Conservation (phyloP, 148 eudicot genomes). For the Nepenthes mirabilis region DNA sequence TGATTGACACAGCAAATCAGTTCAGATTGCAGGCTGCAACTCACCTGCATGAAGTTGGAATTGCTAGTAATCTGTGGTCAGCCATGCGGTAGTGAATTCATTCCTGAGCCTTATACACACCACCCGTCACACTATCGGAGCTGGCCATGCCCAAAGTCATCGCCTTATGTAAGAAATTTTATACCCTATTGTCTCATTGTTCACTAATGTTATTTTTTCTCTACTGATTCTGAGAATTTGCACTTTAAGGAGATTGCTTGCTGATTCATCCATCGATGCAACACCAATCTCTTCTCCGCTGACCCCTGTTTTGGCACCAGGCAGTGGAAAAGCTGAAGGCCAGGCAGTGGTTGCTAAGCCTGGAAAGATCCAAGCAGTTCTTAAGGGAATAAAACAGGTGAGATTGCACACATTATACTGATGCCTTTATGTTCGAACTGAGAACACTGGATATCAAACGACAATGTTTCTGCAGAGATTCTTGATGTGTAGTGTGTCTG, state of each 20-base stretch:
- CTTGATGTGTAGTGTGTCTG: too few relatives aligned
- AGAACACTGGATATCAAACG: not conserved
- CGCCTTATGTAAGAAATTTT: not conserved
- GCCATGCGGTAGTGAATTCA: not conserved
- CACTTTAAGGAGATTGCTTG: conserved; percentile 49
- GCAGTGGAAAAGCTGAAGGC: conserved; percentile 37
- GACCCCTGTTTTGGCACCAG: conserved; percentile 43
- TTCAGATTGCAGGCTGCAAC: too few relatives aligned
- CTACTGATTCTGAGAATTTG: conserved; percentile 38
- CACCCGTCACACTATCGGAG: not conserved
- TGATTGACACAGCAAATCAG: too few relatives aligned
- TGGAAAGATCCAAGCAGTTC: conserved; percentile 64
- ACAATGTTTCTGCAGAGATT: not conserved
- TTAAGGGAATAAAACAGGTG: conserved; percentile 81
- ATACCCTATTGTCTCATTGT: not conserved
- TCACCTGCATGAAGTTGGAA: too few relatives aligned
- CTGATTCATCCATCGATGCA: conserved; percentile 46
- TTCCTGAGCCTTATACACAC: not conserved
- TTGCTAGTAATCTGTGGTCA: too few relatives aligned
- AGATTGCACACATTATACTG: not conserved
- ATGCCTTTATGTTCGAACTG: not conserved
- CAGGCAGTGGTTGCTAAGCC: conserved; percentile 60
- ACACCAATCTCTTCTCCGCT: conserved; percentile 70
- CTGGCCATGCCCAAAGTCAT: not conserved
- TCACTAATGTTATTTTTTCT: not conserved